These are phyloP conservation scores for Exophiala sp. DNA, from an alignment of 2,329 filamentous ascomycete genomes.

Conservation along the genomic window DNA sequence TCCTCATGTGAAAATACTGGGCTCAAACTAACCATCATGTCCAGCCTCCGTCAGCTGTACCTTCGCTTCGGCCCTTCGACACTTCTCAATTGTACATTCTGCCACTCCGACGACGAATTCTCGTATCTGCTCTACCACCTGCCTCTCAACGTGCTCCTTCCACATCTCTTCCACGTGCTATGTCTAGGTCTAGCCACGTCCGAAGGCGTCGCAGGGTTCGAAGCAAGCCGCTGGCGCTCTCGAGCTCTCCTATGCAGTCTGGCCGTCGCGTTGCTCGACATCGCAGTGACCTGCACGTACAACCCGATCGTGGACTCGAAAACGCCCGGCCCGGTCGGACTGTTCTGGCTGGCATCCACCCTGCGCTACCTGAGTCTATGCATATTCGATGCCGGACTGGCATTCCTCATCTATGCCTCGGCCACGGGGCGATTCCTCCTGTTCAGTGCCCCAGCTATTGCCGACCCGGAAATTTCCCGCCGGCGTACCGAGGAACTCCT, in stretches of 20 bases:
- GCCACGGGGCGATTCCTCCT: constrained; percentile 77
- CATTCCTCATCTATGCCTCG: constrained; percentile 67
- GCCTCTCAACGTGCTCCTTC: constrained; percentile 62
- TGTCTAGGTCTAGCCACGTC: constrained; percentile 72
- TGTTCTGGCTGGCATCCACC: constrained; percentile 66
- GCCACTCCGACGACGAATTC: constrained; percentile 63
- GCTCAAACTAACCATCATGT: neutral
- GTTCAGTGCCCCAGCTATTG: constrained; percentile 54
- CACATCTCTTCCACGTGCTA: constrained; percentile 77
- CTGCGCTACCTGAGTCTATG: constrained; percentile 64
- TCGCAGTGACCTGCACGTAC: constrained; percentile 64
- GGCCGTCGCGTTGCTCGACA: constrained; percentile 59
- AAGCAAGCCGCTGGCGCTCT: constrained; percentile 34
- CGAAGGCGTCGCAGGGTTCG: constrained; percentile 58
- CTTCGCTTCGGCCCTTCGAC: constrained; percentile 74
- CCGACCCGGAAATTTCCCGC: constrained; percentile 56
- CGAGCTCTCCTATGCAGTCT: constrained; percentile 65
- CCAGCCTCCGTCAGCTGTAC: constrained; percentile 62
- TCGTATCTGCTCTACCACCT: constrained; percentile 79
- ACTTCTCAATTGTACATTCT: constrained; percentile 77
- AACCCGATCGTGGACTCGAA: constrained; percentile 43
- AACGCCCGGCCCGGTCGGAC: constrained; percentile 39
- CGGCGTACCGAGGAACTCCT: constrained; percentile 33
- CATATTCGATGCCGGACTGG: constrained; percentile 61
- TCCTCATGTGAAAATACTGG: neutral